phyloP scores from a whole-genome alignment of 768 basidiomycete genomes.

The Boletus reticulatus region DNA sequence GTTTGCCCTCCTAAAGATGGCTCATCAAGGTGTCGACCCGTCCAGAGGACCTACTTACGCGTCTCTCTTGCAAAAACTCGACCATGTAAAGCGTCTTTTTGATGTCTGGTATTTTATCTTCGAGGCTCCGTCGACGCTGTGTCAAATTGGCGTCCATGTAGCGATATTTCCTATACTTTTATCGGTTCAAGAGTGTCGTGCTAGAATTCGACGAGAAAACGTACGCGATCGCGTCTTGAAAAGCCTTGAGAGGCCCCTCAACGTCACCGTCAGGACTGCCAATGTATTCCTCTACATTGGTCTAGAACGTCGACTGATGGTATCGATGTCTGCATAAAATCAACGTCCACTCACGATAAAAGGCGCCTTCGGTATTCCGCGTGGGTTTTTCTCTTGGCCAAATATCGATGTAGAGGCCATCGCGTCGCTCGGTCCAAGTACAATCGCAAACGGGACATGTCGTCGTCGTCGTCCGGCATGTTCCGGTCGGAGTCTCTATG shows the following conservation, averaged over 20 bases:
- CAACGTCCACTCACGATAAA: constrained; percentile 71
- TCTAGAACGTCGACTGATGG: constrained; percentile 41
- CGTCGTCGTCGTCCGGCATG: constrained; percentile 8
- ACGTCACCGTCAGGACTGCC: constrained; percentile 75
- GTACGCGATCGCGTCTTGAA: constrained; percentile 94
- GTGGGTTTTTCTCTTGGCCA: constrained; percentile 64
- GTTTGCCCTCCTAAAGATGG: constrained; percentile 55
- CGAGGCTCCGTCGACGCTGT: constrained; percentile 73
- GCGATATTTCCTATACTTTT: constrained; percentile 83
- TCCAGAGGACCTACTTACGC: constrained; percentile 43
- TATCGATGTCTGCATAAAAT: neutral
- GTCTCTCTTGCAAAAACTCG: constrained; percentile 68
- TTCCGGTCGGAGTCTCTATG: constrained; percentile 25
- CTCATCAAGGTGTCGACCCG: neutral
- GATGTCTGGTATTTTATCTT: constrained; percentile 97
- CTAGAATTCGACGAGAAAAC: constrained; percentile 28
- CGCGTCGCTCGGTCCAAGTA: neutral
- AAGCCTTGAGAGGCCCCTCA: constrained; percentile 71
- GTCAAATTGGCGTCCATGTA: constrained; percentile 92
- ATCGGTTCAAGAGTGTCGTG: constrained; percentile 15
- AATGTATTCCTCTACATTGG: constrained; percentile 84
- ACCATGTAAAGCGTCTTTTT: constrained; percentile 91
- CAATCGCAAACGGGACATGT: no score
- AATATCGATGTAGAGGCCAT: constrained; percentile 32
- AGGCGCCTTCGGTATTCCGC: constrained; percentile 93